Conservation (phyloP, 257 asterid genomes). For the Gynochthodes officinalis region DNA sequence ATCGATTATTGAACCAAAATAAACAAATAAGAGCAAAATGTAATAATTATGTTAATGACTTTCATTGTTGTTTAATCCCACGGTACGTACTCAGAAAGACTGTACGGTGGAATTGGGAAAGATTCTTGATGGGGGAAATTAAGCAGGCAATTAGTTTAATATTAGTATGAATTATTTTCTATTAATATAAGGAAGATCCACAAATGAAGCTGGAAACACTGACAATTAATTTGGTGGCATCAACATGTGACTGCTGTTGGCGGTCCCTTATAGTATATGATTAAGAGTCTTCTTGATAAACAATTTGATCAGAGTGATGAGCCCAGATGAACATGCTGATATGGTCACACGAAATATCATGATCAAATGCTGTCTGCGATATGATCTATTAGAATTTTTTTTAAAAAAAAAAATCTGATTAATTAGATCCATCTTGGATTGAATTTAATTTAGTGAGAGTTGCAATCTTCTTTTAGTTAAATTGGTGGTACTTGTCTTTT, state of each 20-base stretch:
- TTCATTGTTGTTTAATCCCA: constrained; percentile 14
- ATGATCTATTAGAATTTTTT: too few species aligned
- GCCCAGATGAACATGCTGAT: neutral
- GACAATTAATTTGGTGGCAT: constrained; percentile 5
- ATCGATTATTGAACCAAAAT: neutral
- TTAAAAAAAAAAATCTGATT: too few species aligned
- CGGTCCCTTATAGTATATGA: neutral
- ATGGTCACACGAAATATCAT: neutral
- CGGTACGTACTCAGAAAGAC: constrained; percentile 20
- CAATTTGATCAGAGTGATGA: neutral
- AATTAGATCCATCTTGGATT: too few species aligned
- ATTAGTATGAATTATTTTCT: neutral
- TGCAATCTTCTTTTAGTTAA: too few species aligned
- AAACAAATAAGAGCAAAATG: neutral
- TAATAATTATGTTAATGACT: neutral
- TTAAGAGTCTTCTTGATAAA: neutral
- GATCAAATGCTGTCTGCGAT: too few species aligned
- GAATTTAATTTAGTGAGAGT: too few species aligned
- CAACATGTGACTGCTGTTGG: constrained; percentile 30
- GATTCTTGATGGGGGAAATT: constrained; percentile 16
- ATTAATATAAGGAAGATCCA: constrained; percentile 23
- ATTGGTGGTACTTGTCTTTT: too few species aligned
- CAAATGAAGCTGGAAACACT: constrained; percentile 31
- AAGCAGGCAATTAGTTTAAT: neutral
- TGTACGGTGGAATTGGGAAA: constrained; percentile 26